Percentiles rank a stretch among this genome's conserved stretches.
These are phyloP conservation scores for Marvania coccoides DNA, from an alignment of 139 green algal genomes.

Conservation along the genomic window DNA sequence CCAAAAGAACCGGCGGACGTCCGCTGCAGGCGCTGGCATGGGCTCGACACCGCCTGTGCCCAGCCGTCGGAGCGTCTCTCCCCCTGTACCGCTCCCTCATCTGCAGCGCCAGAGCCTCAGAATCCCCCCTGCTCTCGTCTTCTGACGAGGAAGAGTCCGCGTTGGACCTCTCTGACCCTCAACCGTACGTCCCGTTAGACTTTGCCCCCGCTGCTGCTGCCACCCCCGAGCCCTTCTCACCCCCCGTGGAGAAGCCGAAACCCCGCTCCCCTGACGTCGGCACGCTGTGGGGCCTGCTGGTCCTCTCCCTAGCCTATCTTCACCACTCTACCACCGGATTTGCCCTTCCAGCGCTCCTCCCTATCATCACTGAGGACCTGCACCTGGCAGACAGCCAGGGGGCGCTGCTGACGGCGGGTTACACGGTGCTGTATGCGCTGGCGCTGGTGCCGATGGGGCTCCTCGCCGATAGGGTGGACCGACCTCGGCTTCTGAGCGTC, in stretches of 20 bases:
- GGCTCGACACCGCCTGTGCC: too few species aligned
- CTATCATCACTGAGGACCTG: conserved; percentile 70
- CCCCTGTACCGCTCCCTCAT: not conserved
- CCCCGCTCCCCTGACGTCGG: conserved; percentile 14
- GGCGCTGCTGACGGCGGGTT: conserved; percentile 46
- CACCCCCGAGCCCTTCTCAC: not conserved
- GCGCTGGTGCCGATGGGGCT: conserved; percentile 71
- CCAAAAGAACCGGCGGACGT: too few species aligned
- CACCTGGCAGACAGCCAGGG: conserved; percentile 57
- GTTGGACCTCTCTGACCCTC: not conserved
- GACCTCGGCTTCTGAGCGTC: conserved; percentile 61
- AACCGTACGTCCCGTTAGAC: not conserved
- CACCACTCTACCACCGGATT: conserved; percentile 73
- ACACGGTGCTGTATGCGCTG: conserved; percentile 75
- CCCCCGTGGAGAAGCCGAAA: not conserved
- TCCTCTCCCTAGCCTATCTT: conserved; percentile 70
- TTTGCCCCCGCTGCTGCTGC: not conserved
- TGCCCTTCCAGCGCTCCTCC: conserved; percentile 70
- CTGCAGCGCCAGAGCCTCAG: not conserved
- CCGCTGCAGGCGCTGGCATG: too few species aligned
- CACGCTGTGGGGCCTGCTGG: conserved; percentile 61
- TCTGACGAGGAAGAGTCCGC: not conserved
- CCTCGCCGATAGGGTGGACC: conserved; percentile 61
- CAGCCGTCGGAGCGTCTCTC: too few species aligned
- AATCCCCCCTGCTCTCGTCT: not conserved